These are phyloP conservation scores for Capronia coronata DNA, from an alignment of 2,329 filamentous ascomycete genomes.

Conservation along the genomic window DNA sequence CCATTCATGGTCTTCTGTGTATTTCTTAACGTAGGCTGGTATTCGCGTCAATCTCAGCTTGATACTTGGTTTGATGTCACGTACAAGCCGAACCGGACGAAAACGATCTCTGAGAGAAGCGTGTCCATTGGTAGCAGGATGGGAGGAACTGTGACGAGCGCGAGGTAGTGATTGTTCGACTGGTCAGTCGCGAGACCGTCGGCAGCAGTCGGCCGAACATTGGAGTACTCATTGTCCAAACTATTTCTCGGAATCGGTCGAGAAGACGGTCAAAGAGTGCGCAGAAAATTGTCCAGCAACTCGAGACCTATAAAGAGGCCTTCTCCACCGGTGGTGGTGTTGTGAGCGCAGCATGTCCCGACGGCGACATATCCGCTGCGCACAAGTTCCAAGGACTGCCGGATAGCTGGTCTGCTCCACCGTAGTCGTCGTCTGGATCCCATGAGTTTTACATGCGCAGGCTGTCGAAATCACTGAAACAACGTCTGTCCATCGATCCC, in stretches of 20 bases:
- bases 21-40: slow-evolving; percentile 59
- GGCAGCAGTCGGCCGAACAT: slow-evolving; percentile 13
- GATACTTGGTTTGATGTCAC: not conserved
- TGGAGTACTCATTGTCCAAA: slow-evolving; percentile 14
- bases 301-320: not conserved
- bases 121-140: slow-evolving; percentile 5
- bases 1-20: slow-evolving; percentile 98
- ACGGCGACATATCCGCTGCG: slow-evolving; percentile 9
- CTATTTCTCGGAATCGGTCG: not conserved
- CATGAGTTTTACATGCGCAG: not conserved
- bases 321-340: not conserved
- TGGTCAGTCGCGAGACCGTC: slow-evolving; percentile 10
- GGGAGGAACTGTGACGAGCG: slow-evolving; percentile 4
- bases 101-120: slow-evolving; percentile 12
- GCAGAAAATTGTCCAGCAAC: not conserved
- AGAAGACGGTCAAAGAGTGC: not conserved
- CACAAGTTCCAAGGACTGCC: not conserved
- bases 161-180: slow-evolving; percentile 4
- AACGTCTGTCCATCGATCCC: not conserved
- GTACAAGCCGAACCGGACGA: slow-evolving; percentile 17
- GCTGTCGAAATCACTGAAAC: not conserved
- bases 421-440: not conserved
- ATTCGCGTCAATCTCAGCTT: not conserved
- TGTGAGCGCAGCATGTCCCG: too few relatives aligned
- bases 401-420: not conserved